A percentile compares a stretch with the other conserved stretches of the same genome.
These are phyloP conservation scores for Aspergillus calidoustus DNA, from an alignment of 2,329 filamentous ascomycete genomes.

Conservation along the genomic window DNA sequence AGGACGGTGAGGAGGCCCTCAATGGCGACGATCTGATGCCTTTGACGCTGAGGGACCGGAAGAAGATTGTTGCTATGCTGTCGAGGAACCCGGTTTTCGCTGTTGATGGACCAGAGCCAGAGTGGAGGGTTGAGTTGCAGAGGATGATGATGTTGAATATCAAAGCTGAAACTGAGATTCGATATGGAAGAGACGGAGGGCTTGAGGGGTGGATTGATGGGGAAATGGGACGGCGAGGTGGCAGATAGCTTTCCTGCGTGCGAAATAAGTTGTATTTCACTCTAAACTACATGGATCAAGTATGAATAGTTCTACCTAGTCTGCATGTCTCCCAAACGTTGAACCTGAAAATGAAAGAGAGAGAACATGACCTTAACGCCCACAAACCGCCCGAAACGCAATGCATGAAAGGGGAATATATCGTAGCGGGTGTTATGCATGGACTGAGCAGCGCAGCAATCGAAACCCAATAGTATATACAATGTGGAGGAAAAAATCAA, in stretches of 20 bases:
- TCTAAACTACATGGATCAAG: neutral
- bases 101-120: slow-evolving; percentile 49
- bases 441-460: slow-evolving; percentile 7
- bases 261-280: neutral
- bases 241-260: neutral
- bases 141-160: slow-evolving; percentile 65
- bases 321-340: neutral
- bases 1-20: slow-evolving; percentile 29
- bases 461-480: slow-evolving; percentile 1
- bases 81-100: slow-evolving; percentile 47
- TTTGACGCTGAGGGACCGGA: slow-evolving; percentile 59
- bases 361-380: slow-evolving; percentile 28
- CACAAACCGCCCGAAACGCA: slow-evolving; percentile 5
- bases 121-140: slow-evolving; percentile 60
- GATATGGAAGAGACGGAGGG: slow-evolving; percentile 50
- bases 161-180: slow-evolving; percentile 66
- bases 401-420: neutral
- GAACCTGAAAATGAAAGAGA: neutral
- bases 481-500: neutral
- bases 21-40: slow-evolving; percentile 39
- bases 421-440: slow-evolving; percentile 11
- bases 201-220: slow-evolving; percentile 50
- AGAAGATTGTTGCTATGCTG: slow-evolving; percentile 60
- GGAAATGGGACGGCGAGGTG: slow-evolving; percentile 31
- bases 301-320: slow-evolving; percentile 19